Evolutionary conservation across 148 eudicot genomes (phyloP).

Genomic region (Cornus kousa): DNA sequence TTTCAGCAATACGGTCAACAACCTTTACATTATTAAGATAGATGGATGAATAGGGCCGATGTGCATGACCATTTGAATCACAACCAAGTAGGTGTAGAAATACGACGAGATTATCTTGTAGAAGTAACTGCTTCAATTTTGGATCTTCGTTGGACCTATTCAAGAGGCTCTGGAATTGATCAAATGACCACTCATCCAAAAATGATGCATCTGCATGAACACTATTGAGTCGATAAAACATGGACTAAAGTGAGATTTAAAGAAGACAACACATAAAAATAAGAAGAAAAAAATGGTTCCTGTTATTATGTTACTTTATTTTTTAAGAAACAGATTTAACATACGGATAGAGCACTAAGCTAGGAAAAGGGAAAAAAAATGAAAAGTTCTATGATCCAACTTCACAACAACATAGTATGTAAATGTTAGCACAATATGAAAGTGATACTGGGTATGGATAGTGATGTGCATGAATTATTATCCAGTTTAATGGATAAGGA

Average conservation of each 20-base stretch:
- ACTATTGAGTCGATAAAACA: constrained; percentile 26
- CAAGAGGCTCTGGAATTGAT: constrained; percentile 78
- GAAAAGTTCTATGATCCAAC: not conserved
- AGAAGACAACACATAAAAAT: not conserved
- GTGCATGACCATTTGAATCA: constrained; percentile 98
- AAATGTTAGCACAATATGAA: not conserved
- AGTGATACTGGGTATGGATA: not conserved
- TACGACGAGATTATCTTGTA: constrained; percentile 69
- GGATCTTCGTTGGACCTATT: constrained; percentile 75
- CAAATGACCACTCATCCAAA: constrained; percentile 99
- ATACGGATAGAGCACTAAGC: not conserved
- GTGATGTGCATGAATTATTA: not conserved
- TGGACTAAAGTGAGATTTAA: constrained; percentile 11
- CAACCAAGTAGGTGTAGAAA: constrained; percentile 95
- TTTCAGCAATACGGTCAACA: constrained; percentile 85
- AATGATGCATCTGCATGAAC: constrained; percentile 89
- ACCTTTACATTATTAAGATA: constrained; percentile 96
- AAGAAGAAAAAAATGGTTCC: not conserved
- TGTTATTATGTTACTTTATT: not conserved
- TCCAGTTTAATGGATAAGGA: not conserved
- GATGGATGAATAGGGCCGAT: constrained; percentile 86
- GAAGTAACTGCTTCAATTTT: constrained; percentile 61
- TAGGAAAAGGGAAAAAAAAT: not conserved
- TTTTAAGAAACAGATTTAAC: not conserved
- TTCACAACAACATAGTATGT: not conserved